Base-by-base conservation (phyloP, 495 filamentous ascomycete genomes). In the Tuber melanosporum region DNA sequence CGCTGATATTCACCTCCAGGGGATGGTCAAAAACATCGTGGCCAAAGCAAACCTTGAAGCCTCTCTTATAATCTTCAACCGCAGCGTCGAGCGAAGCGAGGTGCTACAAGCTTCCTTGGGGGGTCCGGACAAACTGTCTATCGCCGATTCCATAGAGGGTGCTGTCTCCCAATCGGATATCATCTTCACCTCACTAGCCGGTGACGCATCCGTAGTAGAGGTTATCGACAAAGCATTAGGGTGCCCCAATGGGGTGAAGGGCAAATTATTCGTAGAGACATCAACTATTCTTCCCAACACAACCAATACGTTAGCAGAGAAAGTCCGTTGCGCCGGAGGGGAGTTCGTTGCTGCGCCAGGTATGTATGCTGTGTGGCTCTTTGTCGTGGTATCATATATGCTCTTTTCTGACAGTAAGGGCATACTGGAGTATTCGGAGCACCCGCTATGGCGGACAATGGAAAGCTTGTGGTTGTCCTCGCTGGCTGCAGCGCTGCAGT, bases 271-370 rank as follows among this genome's bases (percentile, higher is more conserved):
- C 75, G 86, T 97, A 52, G 94, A 97, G 80, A 94, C 91, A 87
- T 95, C 92, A 1, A 98, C 94, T 70, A 90, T 98, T 49, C 91
- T 94, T 84, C 94, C 94, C 0, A 91, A 94, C 66, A 95, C 92
- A 41, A 92, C 93, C 5, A 87, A 91, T 66, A 85, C 84, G 70
- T 80, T 92, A 8, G 89, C 90, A 69, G 85, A 88, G 75, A 85
- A 84, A 6, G 86, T 92, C 73, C 78, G 84, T 3, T 87, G 83
- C 2, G 87, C 87, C 39, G 91, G 91, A 12, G 93, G 88, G 0
- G 85, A 90, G 57, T 95, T 96, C 84, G 89, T 96, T 43, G 91
- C 92, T 12, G 92, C 90, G 76, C 93, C 94, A 10, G 86, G 85
- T 85, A 47, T 80, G 75, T 19, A 47, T 80, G 75, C 19, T 75